These are phyloP conservation scores for Chrysoporthe austroafricana DNA, from an alignment of 2,329 filamentous ascomycete genomes.

Conservation along the genomic window DNA sequence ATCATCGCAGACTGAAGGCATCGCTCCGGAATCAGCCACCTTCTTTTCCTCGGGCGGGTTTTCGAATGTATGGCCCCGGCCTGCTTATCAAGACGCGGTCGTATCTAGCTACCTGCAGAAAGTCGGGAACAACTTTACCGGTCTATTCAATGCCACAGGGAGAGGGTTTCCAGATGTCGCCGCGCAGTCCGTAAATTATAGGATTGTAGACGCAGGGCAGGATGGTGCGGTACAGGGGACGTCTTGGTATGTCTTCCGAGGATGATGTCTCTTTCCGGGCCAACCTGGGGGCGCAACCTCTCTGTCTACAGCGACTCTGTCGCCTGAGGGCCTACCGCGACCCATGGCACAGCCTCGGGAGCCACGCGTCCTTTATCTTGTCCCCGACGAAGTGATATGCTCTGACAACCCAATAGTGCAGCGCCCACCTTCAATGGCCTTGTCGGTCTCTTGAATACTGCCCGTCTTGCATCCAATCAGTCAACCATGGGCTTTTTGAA, in stretches of 20 bases:
- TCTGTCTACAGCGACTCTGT: too few species aligned
- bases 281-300: too few species aligned
- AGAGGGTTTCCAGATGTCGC: slow-evolving; percentile 66
- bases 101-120: slow-evolving; percentile 8
- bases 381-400: background rate
- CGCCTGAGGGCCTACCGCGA: background rate
- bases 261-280: too few species aligned
- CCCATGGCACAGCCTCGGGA: background rate
- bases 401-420: background rate
- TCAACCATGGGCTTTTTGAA: slow-evolving; percentile 52
- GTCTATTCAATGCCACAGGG: slow-evolving; percentile 41
- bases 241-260: slow-evolving; percentile 43
- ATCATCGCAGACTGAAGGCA: slow-evolving; percentile 42
- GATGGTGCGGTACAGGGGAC: slow-evolving; percentile 36
- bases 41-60: slow-evolving; percentile 52
- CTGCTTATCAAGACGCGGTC: slow-evolving; percentile 32
- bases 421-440: slow-evolving; percentile 59
- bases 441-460: slow-evolving; percentile 60
- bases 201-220: slow-evolving; percentile 44
- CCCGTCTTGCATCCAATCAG: slow-evolving; percentile 50
- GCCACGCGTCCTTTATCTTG: background rate
- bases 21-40: slow-evolving; percentile 37
- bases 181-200: slow-evolving; percentile 43
- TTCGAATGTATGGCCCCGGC: slow-evolving; percentile 35
- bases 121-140: slow-evolving; percentile 12